Evolutionary conservation across 1,284 basidiomycete species (phyloP), one percentile per base, ranked within the genome.

Genomic region (Moesziomyces sp.): DNA sequence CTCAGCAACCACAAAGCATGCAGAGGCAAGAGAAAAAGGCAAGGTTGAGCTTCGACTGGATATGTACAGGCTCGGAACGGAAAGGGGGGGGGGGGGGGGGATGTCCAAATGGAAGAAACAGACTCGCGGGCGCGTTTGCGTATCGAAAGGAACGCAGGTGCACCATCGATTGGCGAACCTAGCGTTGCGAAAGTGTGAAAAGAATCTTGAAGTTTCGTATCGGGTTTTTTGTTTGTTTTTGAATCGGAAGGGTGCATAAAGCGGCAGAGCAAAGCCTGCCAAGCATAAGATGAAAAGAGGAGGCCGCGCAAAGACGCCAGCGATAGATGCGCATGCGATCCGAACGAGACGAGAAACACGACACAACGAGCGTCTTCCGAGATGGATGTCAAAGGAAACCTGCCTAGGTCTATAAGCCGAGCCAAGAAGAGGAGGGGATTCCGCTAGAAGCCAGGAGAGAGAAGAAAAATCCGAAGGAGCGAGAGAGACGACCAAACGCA

Each of bases 351-450:
- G 19, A 51, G 23, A 38, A 38, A 55, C 21, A 56, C 34, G 52
- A 46, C 30, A 45, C 38, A 48, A 26, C 34, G 52, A 44, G 57
- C 49, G 59, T 30, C 40, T 40, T 45, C 52, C 23, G 47, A 49
- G 35, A 44, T 44, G 52, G 46, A 46, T 44, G 63, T 56, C 57
- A 46, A 59, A 66, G 52, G 47, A 43, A 43, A 46, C 57, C 57
- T 66, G 63, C 57, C 63, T 30, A 66, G 55, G 56, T 66, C 63
- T 66, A 66, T 63, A 44, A 48, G 53, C 45, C 54, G 54, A 57
- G 51, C 53, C 38, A 40, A 62, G 49, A 55, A 42, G 55, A 21
- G 21, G 45, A 52, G 19, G 28, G 46, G 19, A 38, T 46, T 49
- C 57, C 63, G 63, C 63, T 59, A 28, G 63, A 66, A 59, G 63